Conservation (phyloP, 306 rosid species). For the Alnus rubra region DNA sequence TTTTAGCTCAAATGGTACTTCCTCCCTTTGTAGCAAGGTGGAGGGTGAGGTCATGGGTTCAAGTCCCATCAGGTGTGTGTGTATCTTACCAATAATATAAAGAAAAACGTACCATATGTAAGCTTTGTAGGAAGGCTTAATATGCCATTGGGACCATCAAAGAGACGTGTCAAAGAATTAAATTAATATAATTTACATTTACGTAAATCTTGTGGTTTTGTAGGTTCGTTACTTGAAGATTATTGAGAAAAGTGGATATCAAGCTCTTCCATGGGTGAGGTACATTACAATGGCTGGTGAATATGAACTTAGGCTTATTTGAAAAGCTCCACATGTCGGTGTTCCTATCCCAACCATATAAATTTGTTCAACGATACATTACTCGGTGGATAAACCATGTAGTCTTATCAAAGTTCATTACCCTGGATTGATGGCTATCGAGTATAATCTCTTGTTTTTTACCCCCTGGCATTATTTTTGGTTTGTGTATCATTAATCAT, state of each 20-base stretch:
- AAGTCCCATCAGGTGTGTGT: too few relatives aligned
- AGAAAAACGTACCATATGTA: neutral
- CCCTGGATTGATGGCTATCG: slow-evolving; percentile 3
- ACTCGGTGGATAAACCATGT: slow-evolving; percentile 24
- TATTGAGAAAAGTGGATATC: slow-evolving; percentile 95
- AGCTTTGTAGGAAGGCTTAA: neutral
- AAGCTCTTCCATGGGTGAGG: slow-evolving; percentile 99
- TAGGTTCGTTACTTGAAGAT: slow-evolving; percentile 95
- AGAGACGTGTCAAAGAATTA: neutral
- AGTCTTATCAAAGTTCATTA: slow-evolving; percentile 21
- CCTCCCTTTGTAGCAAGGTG: too few relatives aligned
- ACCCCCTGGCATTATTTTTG: slow-evolving; percentile 36
- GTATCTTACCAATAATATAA: too few relatives aligned
- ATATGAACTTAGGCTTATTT: slow-evolving; percentile 88
- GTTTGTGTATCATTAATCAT: slow-evolving; percentile 31
- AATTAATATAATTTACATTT: slow-evolving; percentile 1
- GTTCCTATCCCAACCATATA: slow-evolving; percentile 32
- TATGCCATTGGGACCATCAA: neutral
- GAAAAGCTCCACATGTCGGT: slow-evolving; percentile 32
- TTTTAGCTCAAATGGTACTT: too few relatives aligned
- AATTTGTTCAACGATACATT: slow-evolving; percentile 26
- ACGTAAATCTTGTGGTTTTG: slow-evolving; percentile 29
- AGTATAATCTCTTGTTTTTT: neutral
- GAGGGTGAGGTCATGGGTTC: too few relatives aligned
- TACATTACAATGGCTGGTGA: slow-evolving; percentile 99